Evolutionary conservation across 805 yeast species (phyloP), one percentile per base, ranked within the genome.

Genomic region (Maudiozyma barnettii): DNA sequence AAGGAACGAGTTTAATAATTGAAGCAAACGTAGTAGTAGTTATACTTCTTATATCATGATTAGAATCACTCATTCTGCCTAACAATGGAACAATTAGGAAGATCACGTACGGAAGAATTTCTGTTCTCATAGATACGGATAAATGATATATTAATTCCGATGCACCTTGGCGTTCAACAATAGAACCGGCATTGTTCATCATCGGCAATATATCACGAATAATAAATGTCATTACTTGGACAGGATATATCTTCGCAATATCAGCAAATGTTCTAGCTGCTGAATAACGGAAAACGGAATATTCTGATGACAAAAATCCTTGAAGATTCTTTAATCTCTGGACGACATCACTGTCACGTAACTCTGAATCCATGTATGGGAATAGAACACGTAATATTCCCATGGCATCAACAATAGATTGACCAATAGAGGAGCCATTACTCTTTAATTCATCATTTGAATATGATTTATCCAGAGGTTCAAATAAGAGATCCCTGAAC

Each of bases 11-110:
- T 64, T 91, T 93, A 55, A 93, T 91, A 49, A 93, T 87, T 0
- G 95, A 82, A 0, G 99, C 99, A 74, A 93, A 93, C 0, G 99
- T 87, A 0, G 96, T 88, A 0, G 99, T 91, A 0, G 99, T 95
- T 46, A 95, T 68, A 16, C 84, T 74, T 57, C 99, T 78, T n/a
- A 90, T 82, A 60, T 87, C 96, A 45, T 74, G 75, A 60, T 91
- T 87, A 1, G 95, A 74, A 65, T 93, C 99, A 73, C 96, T 90
- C 99, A 93, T 93, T 60, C 99, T 77, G 41, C 99, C 99, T 55
- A 93, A 71, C 4, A 93, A 88, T 10, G 99, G 99, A 23, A 95
- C 98, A 63, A 93, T 88, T 57, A 93, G 75, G 64, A 93, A 93
- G 35, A 93, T 95, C 43, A 93, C 90, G 64, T 91, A 93, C 0